Percentiles rank a stretch among this genome's conserved stretches.
phyloP scores from a whole-genome alignment of 176 grass and related monocot species.

The Dendrocalamus sinicus region DNA sequence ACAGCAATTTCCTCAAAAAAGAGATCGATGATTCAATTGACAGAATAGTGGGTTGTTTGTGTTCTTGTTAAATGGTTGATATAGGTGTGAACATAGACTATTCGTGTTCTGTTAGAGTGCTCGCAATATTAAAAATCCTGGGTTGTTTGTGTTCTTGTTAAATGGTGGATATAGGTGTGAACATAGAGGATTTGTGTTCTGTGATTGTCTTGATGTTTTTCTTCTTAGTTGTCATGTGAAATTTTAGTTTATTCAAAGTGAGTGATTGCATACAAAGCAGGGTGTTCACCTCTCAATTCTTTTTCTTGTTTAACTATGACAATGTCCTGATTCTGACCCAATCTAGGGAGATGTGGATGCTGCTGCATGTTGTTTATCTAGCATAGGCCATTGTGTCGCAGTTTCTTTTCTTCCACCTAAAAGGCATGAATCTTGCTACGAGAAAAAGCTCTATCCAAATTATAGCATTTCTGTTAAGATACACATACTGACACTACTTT shows the following conservation, averaged over 20 bases:
- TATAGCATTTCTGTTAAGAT: background rate
- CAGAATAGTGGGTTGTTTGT: no score
- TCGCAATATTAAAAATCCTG: no score
- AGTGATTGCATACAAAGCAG: background rate
- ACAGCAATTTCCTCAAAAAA: no score
- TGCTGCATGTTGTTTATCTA: background rate
- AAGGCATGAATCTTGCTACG: background rate
- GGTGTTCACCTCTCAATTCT: background rate
- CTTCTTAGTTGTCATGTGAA: background rate
- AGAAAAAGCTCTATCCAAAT: background rate
- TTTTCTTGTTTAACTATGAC: background rate
- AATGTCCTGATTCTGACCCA: background rate
- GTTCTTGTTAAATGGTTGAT: no score
- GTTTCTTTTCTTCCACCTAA: background rate
- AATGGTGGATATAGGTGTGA: no score
- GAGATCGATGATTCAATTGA: no score
- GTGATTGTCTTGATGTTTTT: no score
- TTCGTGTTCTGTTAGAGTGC: no score
- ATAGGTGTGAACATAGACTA: no score
- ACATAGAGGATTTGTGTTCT: no score
- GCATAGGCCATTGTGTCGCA: background rate
- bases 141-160: no score
- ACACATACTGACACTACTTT: background rate
- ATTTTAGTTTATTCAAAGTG: slow-evolving; percentile 7
- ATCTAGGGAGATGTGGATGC: background rate